Conservation (phyloP, 1,284 basidiomycete species). For the Psilocybe mexicana region DNA sequence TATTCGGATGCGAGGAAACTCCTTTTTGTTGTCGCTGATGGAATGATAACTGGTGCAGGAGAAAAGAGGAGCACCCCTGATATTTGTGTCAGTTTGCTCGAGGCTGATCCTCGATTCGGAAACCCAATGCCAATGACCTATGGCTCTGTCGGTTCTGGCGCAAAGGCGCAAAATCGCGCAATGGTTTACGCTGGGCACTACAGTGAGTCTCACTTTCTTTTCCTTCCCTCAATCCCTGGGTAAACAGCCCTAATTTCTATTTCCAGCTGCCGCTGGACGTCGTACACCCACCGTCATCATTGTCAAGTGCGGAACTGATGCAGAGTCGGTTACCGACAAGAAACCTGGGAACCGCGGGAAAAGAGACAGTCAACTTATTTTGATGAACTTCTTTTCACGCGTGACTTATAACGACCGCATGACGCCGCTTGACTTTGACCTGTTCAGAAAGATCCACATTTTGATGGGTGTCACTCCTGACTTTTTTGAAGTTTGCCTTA, state of each 20-base stretch:
- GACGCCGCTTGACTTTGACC: constrained; percentile 95
- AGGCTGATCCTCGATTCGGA: constrained; percentile 94
- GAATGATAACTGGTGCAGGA: constrained; percentile 97
- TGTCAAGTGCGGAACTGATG: constrained; percentile 94
- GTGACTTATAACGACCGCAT: constrained; percentile 99
- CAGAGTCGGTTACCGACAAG: constrained; percentile 78
- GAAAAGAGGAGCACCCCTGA: constrained; percentile 96
- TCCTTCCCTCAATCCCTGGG: background rate
- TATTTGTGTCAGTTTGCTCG: constrained; percentile 90
- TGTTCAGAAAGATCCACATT: constrained; percentile 95
- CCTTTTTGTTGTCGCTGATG: constrained; percentile 94
- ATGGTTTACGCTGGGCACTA: constrained; percentile 99
- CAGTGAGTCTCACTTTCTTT: constrained; percentile 56
- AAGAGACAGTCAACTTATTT: constrained; percentile 96
- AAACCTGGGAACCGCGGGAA: constrained; percentile 99
- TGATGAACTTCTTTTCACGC: constrained; percentile 99
- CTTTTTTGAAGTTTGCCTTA: constrained; percentile 96
- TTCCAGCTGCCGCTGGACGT: constrained; percentile 73
- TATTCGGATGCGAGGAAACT: constrained; percentile 94
- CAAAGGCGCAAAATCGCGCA: constrained; percentile 91
- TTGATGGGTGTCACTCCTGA: constrained; percentile 99
- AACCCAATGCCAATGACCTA: constrained; percentile 97
- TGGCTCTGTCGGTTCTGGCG: constrained; percentile 85
- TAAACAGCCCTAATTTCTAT: constrained; percentile 7
- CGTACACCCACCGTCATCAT: constrained; percentile 94